phyloP scores from a whole-genome alignment of 2,329 filamentous ascomycete species.

The Epichloe amarillans region DNA sequence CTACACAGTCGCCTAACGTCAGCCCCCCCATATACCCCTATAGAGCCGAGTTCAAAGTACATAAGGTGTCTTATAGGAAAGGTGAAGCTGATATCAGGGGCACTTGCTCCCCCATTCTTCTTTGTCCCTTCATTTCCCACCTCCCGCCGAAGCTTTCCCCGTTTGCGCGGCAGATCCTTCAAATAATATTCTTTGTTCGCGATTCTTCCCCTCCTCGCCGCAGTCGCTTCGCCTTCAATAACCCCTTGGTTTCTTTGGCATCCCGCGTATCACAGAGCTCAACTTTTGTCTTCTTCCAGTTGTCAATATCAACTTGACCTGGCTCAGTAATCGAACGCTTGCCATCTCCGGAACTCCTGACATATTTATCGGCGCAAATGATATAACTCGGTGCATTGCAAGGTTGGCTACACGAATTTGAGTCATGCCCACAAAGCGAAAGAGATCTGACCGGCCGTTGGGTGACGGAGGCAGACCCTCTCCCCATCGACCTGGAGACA shows the following conservation, averaged over 20 bases:
- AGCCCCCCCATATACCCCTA: not conserved
- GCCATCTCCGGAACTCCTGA: not conserved
- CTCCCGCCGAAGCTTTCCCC: not conserved
- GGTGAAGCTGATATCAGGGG: not conserved
- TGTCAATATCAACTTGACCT: not conserved
- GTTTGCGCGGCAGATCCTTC: not conserved
- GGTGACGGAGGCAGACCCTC: conserved; percentile 41
- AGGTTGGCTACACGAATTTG: conserved; percentile 9
- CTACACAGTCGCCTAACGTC: not conserved
- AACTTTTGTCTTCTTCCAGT: not conserved
- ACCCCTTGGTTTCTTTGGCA: not conserved
- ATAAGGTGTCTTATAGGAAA: not conserved
- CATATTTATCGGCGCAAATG: conserved; percentile 17
- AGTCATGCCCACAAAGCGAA: conserved; percentile 46
- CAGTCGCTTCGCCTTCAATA: not conserved
- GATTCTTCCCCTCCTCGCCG: not conserved
- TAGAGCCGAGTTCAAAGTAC: not conserved
- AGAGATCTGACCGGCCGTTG: conserved; percentile 38
- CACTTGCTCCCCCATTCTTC: not conserved
- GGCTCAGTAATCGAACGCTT: not conserved
- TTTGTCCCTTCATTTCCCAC: not conserved
- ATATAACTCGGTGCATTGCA: conserved; percentile 14
- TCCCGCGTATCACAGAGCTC: not conserved
- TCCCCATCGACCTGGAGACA: conserved; percentile 48
- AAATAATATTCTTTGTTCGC: not conserved